Conservation (phyloP, 768 basidiomycete species). For the Psilocybe cubensis region DNA sequence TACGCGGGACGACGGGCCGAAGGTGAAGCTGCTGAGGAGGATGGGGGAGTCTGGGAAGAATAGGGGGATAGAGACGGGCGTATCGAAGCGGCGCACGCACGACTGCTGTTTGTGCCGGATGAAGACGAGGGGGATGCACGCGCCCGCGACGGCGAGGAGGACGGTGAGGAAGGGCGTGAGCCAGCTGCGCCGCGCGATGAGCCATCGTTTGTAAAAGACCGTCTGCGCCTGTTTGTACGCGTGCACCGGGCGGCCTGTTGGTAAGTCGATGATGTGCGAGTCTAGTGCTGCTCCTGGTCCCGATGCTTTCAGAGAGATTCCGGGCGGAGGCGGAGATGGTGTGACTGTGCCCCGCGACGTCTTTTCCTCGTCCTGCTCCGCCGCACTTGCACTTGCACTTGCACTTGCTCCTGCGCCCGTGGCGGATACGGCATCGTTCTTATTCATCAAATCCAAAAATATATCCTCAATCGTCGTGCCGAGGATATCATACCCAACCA, state of each 20-base stretch:
- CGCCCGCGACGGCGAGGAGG: slow-evolving; percentile 59
- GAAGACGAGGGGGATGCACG: slow-evolving; percentile 72
- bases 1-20: slow-evolving; percentile 37
- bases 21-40: slow-evolving; percentile 26
- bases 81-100: slow-evolving; percentile 47
- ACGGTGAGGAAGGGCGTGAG: slow-evolving; percentile 61
- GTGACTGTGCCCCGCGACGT: slow-evolving; percentile 14
- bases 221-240: slow-evolving; percentile 72
- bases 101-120: slow-evolving; percentile 52
- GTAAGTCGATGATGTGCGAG: slow-evolving; percentile 37
- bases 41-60: slow-evolving; percentile 59
- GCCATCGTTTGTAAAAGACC: slow-evolving; percentile 71
- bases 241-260: slow-evolving; percentile 55
- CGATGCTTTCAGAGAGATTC: too few species aligned
- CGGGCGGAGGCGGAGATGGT: too few species aligned
- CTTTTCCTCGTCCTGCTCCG: slow-evolving; percentile 19
- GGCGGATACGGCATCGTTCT: slow-evolving; percentile 36
- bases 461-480: slow-evolving; percentile 84
- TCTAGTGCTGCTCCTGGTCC: too few species aligned
- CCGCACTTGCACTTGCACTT: too few species aligned
- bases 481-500: slow-evolving; percentile 65
- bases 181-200: slow-evolving; percentile 73
- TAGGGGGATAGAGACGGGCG: slow-evolving; percentile 45
- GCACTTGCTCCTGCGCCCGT: too few species aligned
- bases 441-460: slow-evolving; percentile 73